These are phyloP conservation scores for Pythium apleroticum DNA, from an alignment of 352 stramenopile genomes.

Conservation along the genomic window DNA sequence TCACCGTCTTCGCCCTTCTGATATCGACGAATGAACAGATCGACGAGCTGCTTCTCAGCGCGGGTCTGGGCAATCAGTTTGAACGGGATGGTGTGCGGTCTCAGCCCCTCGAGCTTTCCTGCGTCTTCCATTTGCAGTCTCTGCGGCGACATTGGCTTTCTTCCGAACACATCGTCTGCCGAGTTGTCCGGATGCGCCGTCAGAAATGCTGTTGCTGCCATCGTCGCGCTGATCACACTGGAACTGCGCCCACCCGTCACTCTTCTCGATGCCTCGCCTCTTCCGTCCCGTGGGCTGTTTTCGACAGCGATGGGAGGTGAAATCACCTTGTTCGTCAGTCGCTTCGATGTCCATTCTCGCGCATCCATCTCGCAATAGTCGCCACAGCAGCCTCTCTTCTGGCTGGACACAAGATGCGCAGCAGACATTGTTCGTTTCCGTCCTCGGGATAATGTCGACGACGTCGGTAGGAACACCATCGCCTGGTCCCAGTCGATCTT, in stretches of 20 bases:
- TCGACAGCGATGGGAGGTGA: background rate
- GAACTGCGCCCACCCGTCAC: constrained; percentile 34
- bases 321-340: constrained; percentile 24
- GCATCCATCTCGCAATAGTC: constrained; percentile 64
- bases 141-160: constrained; percentile 41
- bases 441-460: constrained; percentile 54
- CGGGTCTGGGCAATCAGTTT: constrained; percentile 79
- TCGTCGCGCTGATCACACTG: constrained; percentile 51
- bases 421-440: constrained; percentile 54
- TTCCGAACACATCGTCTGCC: constrained; percentile 16
- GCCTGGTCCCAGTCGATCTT: constrained; percentile 50
- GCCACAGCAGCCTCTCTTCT: constrained; percentile 68
- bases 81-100: constrained; percentile 69
- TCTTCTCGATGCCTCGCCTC: background rate
- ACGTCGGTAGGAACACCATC: constrained; percentile 53
- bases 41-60: constrained; percentile 75
- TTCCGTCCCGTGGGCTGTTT: background rate
- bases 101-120: constrained; percentile 1
- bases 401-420: constrained; percentile 67
- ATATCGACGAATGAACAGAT: constrained; percentile 79
- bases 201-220: constrained; percentile 55
- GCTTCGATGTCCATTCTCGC: constrained; percentile 36
- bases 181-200: constrained; percentile 37
- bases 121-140: constrained; percentile 31
- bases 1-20: constrained; percentile 71